A percentile compares a stretch with the other conserved stretches of the same genome.
phyloP scores from a whole-genome alignment of 2,329 filamentous ascomycete genomes.

The Aspergillus ibericus region DNA sequence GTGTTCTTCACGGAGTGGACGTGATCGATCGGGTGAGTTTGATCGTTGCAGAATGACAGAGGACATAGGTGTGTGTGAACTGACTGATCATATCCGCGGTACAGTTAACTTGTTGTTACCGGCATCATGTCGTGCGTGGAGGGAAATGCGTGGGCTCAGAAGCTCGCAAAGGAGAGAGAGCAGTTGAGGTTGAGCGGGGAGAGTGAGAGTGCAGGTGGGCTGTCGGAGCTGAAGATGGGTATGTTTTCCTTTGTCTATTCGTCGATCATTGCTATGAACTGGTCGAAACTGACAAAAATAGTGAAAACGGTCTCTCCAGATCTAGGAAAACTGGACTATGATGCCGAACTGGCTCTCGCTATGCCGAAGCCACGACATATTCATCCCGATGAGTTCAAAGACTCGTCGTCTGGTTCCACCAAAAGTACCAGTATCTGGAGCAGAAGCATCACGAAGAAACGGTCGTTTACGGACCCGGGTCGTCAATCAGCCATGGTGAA shows the following conservation, averaged over 20 bases:
- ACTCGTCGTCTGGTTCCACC: neutral
- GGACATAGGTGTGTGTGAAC: no score
- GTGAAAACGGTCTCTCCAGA: neutral
- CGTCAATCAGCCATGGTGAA: neutral
- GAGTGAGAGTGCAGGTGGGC: neutral
- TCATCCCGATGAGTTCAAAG: conserved; percentile 1
- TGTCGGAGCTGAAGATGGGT: neutral
- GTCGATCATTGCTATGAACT: neutral
- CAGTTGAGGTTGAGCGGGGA: neutral
- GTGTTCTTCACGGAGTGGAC: no score
- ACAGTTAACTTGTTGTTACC: no score
- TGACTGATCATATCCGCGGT: no score
- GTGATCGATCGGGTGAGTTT: no score
- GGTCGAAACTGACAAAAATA: neutral
- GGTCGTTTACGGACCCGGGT: conserved; percentile 17
- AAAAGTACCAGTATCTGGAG: conserved; percentile 1
- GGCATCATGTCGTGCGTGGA: conserved; percentile 14
- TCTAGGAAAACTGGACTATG: conserved; percentile 21
- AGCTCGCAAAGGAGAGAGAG: conserved; percentile 20
- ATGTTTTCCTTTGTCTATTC: neutral
- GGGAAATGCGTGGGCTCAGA: conserved; percentile 30
- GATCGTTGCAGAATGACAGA: neutral
- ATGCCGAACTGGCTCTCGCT: conserved; percentile 27
- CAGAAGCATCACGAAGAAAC: conserved; percentile 15
- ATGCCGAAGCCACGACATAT: conserved; percentile 28